Evolutionary conservation across 257 asterid species (phyloP).

Genomic region (Lithospermum erythrorhizon): DNA sequence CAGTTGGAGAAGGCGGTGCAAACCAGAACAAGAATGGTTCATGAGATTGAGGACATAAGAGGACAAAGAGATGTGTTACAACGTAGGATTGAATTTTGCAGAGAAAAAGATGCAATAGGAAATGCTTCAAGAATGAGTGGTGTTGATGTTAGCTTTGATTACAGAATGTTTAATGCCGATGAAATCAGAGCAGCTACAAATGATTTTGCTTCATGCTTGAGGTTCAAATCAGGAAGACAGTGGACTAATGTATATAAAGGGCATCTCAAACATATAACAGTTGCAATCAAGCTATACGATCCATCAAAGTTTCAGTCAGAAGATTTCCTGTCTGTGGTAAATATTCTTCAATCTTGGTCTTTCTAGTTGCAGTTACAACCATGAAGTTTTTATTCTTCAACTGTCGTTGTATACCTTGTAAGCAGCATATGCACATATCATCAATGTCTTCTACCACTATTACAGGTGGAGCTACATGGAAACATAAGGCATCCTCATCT

Average conservation of each 20-base stretch:
- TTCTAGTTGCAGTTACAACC: no score
- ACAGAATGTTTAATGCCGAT: constrained; percentile 41
- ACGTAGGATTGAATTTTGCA: constrained; percentile 58
- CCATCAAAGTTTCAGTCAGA: constrained; percentile 20
- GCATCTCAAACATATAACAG: constrained; percentile 26
- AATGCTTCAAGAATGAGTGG: constrained; percentile 16
- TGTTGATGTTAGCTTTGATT: constrained; percentile 22
- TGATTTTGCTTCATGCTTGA: constrained; percentile 33
- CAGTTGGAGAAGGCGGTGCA: constrained; percentile 40
- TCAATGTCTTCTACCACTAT: neutral
- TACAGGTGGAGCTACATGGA: constrained; percentile 45
- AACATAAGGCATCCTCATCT: constrained; percentile 47
- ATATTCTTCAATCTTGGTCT: neutral
- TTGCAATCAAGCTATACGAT: constrained; percentile 37
- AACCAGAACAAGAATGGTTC: constrained; percentile 33
- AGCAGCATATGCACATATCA: no score
- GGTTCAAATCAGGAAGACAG: constrained; percentile 37
- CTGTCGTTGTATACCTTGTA: no score
- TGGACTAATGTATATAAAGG: constrained; percentile 45
- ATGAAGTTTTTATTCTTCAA: no score
- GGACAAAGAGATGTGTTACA: constrained; percentile 39
- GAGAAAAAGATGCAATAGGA: constrained; percentile 46
- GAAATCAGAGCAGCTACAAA: constrained; percentile 53
- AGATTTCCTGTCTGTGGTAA: constrained; percentile 36
- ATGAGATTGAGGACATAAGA: constrained; percentile 45